phyloP scores from a whole-genome alignment of 352 stramenopile species.

The Phytophthora uliginosa region DNA sequence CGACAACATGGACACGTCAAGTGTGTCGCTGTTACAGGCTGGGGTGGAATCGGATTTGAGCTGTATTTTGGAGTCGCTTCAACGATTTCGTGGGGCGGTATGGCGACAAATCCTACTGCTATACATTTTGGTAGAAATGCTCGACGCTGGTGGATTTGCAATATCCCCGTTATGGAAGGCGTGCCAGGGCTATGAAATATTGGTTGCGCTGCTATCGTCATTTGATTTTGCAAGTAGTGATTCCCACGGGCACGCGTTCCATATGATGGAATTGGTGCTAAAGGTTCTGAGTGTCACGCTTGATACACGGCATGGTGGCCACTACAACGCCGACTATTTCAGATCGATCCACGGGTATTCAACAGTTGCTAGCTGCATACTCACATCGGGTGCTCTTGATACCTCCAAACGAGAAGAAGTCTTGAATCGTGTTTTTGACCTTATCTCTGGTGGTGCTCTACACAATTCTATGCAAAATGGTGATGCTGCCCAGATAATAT shows the following conservation, averaged over 20 bases:
- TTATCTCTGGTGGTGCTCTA: constrained; percentile 58
- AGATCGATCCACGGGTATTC: constrained; percentile 50
- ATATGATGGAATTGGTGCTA: constrained; percentile 65
- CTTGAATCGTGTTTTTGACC: constrained; percentile 64
- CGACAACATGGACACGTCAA: constrained; percentile 6
- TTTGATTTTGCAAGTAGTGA: constrained; percentile 45
- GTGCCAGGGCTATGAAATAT: constrained; percentile 69
- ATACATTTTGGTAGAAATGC: constrained; percentile 54
- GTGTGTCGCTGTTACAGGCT: constrained; percentile 43
- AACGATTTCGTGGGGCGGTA: constrained; percentile 42
- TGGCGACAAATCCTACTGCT: constrained; percentile 56
- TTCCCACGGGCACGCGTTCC: constrained; percentile 28
- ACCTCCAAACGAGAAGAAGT: constrained; percentile 43
- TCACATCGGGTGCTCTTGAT: constrained; percentile 58
- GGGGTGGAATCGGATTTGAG: constrained; percentile 72
- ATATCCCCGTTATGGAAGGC: constrained; percentile 56
- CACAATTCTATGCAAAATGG: constrained; percentile 69
- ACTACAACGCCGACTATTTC: constrained; percentile 52
- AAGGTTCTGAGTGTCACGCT: constrained; percentile 60
- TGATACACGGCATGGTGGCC: constrained; percentile 37
- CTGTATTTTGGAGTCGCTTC: constrained; percentile 62
- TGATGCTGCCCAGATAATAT: constrained; percentile 63
- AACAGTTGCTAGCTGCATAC: constrained; percentile 66
- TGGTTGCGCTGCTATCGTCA: constrained; percentile 71
- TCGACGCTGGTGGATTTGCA: constrained; percentile 43